Evolutionary conservation across 139 green algal species (phyloP).

Genomic region (Chlamydomonas asymmetrica): DNA sequence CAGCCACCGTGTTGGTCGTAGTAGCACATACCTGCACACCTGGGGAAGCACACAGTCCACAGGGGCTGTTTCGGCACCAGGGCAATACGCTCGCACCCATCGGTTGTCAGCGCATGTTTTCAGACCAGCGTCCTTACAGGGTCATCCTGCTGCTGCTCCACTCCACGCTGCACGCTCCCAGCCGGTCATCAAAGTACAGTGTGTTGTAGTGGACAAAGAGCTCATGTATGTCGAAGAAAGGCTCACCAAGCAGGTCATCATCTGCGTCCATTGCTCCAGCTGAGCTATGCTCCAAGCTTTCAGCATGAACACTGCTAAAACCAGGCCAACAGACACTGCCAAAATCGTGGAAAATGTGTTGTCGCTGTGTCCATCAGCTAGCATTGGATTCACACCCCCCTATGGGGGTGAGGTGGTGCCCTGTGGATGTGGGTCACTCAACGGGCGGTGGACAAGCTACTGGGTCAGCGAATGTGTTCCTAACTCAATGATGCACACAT

Average conservation of each 20-base stretch:
- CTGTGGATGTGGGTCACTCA: too few species aligned
- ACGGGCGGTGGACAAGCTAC: too few species aligned
- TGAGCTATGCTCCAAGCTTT: constrained; percentile 1
- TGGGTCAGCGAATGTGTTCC: too few species aligned
- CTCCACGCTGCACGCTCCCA: constrained; percentile 70
- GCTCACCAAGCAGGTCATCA: not conserved
- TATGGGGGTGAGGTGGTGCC: too few species aligned
- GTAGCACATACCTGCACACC: constrained; percentile 64
- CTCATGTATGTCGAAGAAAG: constrained; percentile 24
- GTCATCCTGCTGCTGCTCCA: constrained; percentile 84
- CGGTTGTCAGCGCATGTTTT: not conserved
- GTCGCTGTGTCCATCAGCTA: too few species aligned
- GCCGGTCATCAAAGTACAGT: constrained; percentile 29
- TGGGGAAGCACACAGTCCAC: not conserved
- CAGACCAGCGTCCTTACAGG: constrained; percentile 30
- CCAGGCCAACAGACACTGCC: too few species aligned
- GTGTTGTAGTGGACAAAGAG: constrained; percentile 35
- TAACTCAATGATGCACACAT: too few species aligned
- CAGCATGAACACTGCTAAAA: too few species aligned
- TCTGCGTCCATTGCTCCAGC: constrained; percentile 1
- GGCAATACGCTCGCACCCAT: not conserved
- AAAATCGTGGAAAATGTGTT: too few species aligned
- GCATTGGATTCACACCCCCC: too few species aligned
- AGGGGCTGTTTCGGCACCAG: too few species aligned
- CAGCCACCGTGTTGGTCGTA: constrained; percentile 55